Conservation (phyloP, 208 protist genomes). For the Polymyxa betae region DNA sequence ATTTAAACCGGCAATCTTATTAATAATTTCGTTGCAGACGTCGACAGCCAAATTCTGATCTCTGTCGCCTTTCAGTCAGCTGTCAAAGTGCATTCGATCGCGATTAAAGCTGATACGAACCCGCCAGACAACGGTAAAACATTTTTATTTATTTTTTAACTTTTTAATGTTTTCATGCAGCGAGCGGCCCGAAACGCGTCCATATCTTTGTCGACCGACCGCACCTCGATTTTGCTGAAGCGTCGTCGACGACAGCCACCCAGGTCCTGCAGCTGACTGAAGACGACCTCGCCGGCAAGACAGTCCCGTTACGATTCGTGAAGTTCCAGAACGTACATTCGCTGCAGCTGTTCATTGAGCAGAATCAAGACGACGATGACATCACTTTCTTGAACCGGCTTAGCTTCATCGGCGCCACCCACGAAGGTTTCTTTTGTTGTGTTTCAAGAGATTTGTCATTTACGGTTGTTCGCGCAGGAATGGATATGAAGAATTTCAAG, state of each 20-base stretch:
- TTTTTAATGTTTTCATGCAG: too few relatives aligned
- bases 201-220: not conserved
- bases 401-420: not conserved
- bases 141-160: too few relatives aligned
- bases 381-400: not conserved
- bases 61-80: not conserved
- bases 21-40: too few relatives aligned
- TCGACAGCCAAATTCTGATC: not conserved
- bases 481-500: not conserved
- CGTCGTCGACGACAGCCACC: not conserved
- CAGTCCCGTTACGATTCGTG: not conserved
- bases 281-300: not conserved
- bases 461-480: not conserved
- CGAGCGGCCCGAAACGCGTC: not conserved
- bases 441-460: too few relatives aligned
- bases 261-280: not conserved
- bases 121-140: slow-evolving; percentile 8
- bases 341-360: not conserved
- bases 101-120: not conserved
- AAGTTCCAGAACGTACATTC: slow-evolving; percentile 12
- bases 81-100: slow-evolving; percentile 13
- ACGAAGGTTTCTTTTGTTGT: not conserved
- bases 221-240: not conserved
- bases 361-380: not conserved
- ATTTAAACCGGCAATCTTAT: too few relatives aligned